Percentiles rank a stretch among this genome's conserved stretches.
phyloP scores from a whole-genome alignment of 2,329 filamentous ascomycete species.

The Cadophora luteo-olivacea region DNA sequence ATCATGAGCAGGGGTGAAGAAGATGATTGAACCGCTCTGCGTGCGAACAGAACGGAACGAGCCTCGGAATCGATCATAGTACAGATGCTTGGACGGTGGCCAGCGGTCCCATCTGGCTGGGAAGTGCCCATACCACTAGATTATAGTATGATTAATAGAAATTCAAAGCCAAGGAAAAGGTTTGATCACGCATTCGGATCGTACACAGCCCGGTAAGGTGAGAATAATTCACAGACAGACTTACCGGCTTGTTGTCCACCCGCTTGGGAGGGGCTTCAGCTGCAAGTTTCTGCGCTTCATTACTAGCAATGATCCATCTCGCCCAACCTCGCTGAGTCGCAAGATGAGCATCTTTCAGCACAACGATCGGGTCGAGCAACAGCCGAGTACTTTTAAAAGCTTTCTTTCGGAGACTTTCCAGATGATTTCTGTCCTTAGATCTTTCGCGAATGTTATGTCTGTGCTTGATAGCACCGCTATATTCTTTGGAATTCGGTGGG shows the following conservation, averaged over 20 bases:
- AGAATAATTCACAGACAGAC: slow-evolving; percentile 18
- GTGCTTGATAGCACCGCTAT: slow-evolving; percentile 14
- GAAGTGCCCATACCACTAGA: slow-evolving; percentile 13
- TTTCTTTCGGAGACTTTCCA: slow-evolving; percentile 18
- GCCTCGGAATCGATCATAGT: slow-evolving; percentile 33
- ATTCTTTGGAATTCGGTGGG: neutral
- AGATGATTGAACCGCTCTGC: slow-evolving; percentile 2
- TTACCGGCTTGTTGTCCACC: neutral
- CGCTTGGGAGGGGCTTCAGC: slow-evolving; percentile 7
- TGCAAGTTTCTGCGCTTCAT: slow-evolving; percentile 2
- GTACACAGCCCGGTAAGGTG: too few species aligned
- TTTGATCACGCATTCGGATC: too few species aligned
- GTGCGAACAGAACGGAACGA: neutral
- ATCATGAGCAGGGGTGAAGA: slow-evolving; percentile 2
- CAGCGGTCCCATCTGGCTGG: slow-evolving; percentile 27
- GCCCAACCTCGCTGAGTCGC: slow-evolving; percentile 31
- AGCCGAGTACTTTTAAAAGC: slow-evolving; percentile 27
- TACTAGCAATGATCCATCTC: slow-evolving; percentile 13
- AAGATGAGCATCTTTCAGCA: slow-evolving; percentile 25
- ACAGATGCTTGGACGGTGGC: slow-evolving; percentile 35
- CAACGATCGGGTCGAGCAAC: slow-evolving; percentile 29
- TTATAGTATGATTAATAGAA: slow-evolving; percentile 18
- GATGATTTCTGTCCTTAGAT: slow-evolving; percentile 5
- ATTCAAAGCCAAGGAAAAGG: neutral
- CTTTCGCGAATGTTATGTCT: slow-evolving; percentile 7